A percentile compares a stretch with the other conserved stretches of the same genome.
Evolutionary conservation across 305 asterid genomes (phyloP).

Genomic region (Fraxinus ornus): DNA sequence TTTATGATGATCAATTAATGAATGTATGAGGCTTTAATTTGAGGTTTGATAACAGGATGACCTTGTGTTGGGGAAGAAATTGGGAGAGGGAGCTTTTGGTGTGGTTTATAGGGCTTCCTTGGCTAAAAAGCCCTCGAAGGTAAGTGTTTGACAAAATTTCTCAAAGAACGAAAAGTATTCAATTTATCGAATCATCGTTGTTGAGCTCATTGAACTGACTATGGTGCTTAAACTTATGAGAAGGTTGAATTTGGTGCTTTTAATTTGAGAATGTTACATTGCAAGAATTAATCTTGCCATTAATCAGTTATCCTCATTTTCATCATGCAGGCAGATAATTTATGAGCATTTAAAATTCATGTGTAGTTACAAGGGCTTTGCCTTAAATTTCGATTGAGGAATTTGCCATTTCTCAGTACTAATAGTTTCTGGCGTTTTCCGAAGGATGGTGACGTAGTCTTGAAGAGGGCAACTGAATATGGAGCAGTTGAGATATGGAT

Average conservation of each 20-base stretch:
- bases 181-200: neutral
- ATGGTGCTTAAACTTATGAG: neutral
- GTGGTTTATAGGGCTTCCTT: conserved; percentile 71
- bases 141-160: conserved; percentile 25
- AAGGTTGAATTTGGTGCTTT: conserved; percentile 15
- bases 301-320: neutral
- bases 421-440: conserved; percentile 18
- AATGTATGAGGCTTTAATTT: conserved; percentile 13
- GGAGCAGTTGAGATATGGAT: conserved; percentile 99
- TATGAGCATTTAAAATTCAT: neutral
- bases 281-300: neutral
- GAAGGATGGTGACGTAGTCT: conserved; percentile 69
- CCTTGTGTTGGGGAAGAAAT: conserved; percentile 84
- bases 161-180: neutral
- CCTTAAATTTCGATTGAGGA: neutral
- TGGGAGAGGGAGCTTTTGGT: conserved; percentile 95
- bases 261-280: neutral
- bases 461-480: conserved; percentile 90
- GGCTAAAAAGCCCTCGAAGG: conserved; percentile 66
- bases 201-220: neutral
- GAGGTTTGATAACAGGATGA: conserved; percentile 61
- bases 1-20: conserved; percentile 10
- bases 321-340: neutral
- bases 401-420: neutral
- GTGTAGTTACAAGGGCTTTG: conserved; percentile 3